Evolutionary conservation across 2,329 filamentous ascomycete species (phyloP).

Genomic region (Colletotrichum echinochloae): DNA sequence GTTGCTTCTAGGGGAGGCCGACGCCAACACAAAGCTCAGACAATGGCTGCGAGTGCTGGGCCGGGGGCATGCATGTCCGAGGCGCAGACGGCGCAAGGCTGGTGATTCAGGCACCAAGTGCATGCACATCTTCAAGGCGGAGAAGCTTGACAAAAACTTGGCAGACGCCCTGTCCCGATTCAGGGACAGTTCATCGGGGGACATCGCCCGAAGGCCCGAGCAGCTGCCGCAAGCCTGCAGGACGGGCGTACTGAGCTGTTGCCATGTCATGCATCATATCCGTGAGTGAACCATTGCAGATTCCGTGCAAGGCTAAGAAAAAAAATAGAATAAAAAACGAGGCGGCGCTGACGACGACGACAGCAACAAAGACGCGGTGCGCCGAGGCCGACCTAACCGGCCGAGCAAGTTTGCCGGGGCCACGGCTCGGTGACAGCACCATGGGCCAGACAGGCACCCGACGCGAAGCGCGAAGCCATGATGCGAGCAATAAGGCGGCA

Average conservation of each 20-base stretch:
- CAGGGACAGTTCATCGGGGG: constrained; percentile 4
- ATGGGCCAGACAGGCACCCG: constrained; percentile 12
- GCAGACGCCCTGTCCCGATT: constrained; percentile 14
- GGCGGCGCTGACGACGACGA: not conserved
- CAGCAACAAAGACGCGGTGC: not conserved
- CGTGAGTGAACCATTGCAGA: not conserved
- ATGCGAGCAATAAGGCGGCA: not conserved
- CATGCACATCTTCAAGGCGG: constrained; percentile 22
- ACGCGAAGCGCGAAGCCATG: not conserved
- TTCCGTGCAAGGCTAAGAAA: not conserved
- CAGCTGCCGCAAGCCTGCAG: not conserved
- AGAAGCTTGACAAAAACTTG: constrained; percentile 18
- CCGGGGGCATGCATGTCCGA: not conserved
- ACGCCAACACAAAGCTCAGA: constrained; percentile 8
- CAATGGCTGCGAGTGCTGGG: not conserved
- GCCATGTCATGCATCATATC: constrained; percentile 1
- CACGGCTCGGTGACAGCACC: not conserved
- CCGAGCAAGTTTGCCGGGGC: not conserved
- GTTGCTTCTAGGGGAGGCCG: not conserved
- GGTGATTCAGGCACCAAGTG: constrained; percentile 17
- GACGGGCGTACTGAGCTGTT: not conserved
- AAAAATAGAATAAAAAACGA: too few species aligned
- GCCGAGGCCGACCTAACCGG: not conserved
- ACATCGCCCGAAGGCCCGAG: constrained; percentile 9
- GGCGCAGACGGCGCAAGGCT: constrained; percentile 13